Conservation (phyloP, 345 rosid species). For the Aquilaria yunnanensis region DNA sequence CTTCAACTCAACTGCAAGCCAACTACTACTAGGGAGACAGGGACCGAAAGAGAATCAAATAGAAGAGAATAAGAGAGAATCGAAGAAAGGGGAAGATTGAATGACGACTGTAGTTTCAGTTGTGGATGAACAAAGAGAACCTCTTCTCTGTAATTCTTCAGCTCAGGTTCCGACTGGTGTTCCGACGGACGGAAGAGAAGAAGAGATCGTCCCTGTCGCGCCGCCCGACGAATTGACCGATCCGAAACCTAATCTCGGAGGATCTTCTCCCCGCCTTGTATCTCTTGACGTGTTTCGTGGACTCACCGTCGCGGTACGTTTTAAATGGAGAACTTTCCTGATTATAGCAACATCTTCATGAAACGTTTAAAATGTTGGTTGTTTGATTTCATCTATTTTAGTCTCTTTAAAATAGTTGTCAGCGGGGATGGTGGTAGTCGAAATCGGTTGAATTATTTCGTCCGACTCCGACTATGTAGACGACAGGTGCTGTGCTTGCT, state of each 20-base stretch:
- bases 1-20: no score
- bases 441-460: not conserved
- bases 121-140: conserved; percentile 15
- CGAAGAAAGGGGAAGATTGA: not conserved
- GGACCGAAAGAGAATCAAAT: no score
- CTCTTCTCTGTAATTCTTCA: conserved; percentile 16
- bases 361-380: not conserved
- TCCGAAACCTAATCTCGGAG: not conserved
- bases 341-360: not conserved
- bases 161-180: not conserved
- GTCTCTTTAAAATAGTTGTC: not conserved
- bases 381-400: not conserved
- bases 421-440: not conserved
- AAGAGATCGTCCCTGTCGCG: conserved; percentile 15
- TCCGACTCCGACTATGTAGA: no score
- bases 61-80: no score
- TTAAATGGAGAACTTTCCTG: not conserved
- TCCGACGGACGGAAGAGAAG: not conserved
- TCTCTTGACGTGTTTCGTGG: conserved; percentile 62
- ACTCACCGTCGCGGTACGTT: conserved; percentile 45
- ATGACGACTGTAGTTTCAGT: conserved; percentile 16
- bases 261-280: conserved; percentile 31
- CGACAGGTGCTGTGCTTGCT: no score
- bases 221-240: conserved; percentile 12
- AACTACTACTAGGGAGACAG: no score